These are phyloP conservation scores for Orbilia javanica DNA, from an alignment of 2,329 filamentous ascomycete genomes.

Conservation along the genomic window DNA sequence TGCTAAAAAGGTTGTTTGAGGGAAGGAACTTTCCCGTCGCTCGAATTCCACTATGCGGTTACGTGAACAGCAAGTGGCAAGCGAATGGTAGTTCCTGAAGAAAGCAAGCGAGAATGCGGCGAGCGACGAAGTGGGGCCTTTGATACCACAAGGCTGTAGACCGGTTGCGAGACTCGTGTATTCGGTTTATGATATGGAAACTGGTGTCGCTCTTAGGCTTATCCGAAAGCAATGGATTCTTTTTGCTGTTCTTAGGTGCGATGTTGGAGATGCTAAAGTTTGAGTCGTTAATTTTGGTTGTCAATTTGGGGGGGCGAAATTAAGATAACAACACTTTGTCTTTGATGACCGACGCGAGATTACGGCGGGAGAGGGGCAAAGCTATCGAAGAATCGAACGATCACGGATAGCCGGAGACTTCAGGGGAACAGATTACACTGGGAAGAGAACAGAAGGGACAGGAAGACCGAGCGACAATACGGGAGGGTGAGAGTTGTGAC, in stretches of 20 bases:
- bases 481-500: constrained; percentile 41
- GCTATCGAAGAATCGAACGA: constrained; percentile 5
- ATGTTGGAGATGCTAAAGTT: constrained; percentile 15
- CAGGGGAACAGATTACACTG: not conserved
- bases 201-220: not conserved
- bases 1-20: constrained; percentile 65
- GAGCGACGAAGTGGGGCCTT: not conserved
- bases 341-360: constrained; percentile 31
- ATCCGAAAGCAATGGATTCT: constrained; percentile 3
- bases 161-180: not conserved
- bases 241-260: not conserved
- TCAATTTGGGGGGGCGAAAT: constrained; percentile 28
- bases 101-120: constrained; percentile 7
- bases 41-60: constrained; percentile 57
- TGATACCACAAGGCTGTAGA: not conserved
- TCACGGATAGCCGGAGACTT: constrained; percentile 5
- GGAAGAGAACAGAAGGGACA: not conserved
- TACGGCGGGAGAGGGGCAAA: constrained; percentile 29
- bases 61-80: constrained; percentile 59
- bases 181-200: not conserved
- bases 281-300: not conserved
- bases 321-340: constrained; percentile 40
- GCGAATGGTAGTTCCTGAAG: constrained; percentile 60
- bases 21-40: constrained; percentile 59
- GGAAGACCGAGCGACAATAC: constrained; percentile 12